These are phyloP conservation scores for Lentinula lateritia DNA, from an alignment of 768 basidiomycete species.

Conservation along the genomic window DNA sequence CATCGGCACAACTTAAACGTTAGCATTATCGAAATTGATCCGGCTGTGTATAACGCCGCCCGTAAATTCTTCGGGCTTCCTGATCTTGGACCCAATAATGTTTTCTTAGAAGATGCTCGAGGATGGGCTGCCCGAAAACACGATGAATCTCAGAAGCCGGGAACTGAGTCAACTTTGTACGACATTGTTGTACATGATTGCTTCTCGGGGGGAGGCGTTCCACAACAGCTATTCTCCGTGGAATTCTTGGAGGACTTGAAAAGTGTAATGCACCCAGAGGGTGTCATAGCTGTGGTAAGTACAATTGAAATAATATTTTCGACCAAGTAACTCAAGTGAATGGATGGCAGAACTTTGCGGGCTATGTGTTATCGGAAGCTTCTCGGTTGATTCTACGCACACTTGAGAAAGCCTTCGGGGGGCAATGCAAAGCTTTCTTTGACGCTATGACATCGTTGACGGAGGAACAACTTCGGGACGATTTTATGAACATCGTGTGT, in stretches of 20 bases:
- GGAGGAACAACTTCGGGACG: constrained; percentile 40
- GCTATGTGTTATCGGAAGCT: constrained; percentile 55
- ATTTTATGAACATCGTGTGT: constrained; percentile 73
- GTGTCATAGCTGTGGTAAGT: constrained; percentile 77
- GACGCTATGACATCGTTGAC: constrained; percentile 48
- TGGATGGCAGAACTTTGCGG: constrained; percentile 71
- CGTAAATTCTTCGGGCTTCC: constrained; percentile 75
- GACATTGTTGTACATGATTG: constrained; percentile 86
- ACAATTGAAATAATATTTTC: not conserved
- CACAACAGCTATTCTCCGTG: constrained; percentile 74
- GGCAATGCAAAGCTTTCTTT: constrained; percentile 74
- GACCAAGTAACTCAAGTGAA: not conserved
- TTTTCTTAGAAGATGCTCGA: constrained; percentile 78
- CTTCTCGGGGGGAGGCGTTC: constrained; percentile 92
- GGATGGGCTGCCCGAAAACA: constrained; percentile 52
- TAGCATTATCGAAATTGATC: constrained; percentile 91
- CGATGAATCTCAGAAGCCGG: constrained; percentile 14
- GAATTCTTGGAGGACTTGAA: constrained; percentile 81
- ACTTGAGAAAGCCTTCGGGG: constrained; percentile 60
- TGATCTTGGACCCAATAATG: constrained; percentile 48
- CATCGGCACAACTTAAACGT: constrained; percentile 61
- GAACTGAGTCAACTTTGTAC: constrained; percentile 33
- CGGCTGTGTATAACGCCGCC: constrained; percentile 82
- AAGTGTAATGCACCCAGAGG: constrained; percentile 56
- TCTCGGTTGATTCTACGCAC: constrained; percentile 67